A percentile compares a stretch with the other conserved stretches of the same genome.
Conservation (phyloP, 2,329 filamentous ascomycete genomes). For the Colletotrichum orbiculare region DNA sequence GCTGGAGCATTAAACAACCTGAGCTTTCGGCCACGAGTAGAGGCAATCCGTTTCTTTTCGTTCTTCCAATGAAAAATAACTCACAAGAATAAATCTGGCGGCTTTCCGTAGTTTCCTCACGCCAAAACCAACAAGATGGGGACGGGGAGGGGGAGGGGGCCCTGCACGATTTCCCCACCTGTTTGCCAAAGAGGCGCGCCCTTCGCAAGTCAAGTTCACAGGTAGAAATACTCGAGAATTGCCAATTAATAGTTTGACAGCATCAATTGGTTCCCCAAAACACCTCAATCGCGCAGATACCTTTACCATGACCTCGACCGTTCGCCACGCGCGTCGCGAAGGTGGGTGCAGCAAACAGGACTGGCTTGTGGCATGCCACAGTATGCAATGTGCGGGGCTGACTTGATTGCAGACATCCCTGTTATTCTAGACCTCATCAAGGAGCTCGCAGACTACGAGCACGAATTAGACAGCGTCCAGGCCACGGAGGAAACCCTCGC, state of each 20-base stretch:
- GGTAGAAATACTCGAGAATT: conserved; percentile 5
- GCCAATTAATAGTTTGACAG: too few species aligned
- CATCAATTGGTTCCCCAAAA: background rate
- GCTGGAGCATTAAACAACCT: too few species aligned
- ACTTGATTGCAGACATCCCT: conserved; percentile 72
- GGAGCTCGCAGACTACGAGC: conserved; percentile 89
- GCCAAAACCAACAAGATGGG: too few species aligned
- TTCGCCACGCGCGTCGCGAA: conserved; percentile 70
- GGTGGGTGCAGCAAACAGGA: conserved; percentile 52
- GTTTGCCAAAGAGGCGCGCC: conserved; percentile 24
- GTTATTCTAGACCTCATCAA: conserved; percentile 85
- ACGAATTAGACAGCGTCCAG: conserved; percentile 77
- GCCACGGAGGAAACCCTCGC: conserved; percentile 81
- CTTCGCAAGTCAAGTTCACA: conserved; percentile 1
- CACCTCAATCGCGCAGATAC: conserved; percentile 41
- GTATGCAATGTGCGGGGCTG: background rate
- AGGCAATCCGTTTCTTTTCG: too few species aligned
- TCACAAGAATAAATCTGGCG: too few species aligned
- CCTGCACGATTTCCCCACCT: too few species aligned
- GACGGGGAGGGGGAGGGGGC: too few species aligned
- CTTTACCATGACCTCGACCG: conserved; percentile 45
- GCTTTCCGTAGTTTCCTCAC: too few species aligned
- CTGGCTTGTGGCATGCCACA: background rate
- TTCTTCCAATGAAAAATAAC: too few species aligned
- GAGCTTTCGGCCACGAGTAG: too few species aligned